phyloP scores from a whole-genome alignment of 371 early-diverging fungal genomes.

The Rhizopus sp. region DNA sequence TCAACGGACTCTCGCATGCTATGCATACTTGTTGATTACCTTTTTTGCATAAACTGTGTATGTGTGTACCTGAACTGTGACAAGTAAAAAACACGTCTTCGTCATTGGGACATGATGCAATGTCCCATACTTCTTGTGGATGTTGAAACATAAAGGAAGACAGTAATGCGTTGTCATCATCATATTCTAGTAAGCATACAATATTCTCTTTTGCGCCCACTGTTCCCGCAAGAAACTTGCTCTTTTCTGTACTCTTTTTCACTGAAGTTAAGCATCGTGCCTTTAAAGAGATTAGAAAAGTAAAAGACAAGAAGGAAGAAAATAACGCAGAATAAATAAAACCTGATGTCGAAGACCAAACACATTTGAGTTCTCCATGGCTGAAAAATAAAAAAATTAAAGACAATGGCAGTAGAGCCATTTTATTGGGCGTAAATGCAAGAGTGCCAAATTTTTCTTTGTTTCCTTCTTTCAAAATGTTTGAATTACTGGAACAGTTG shows the following conservation, averaged over 20 bases:
- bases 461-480: constrained; percentile 12
- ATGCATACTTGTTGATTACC: background rate
- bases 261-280: constrained; percentile 72
- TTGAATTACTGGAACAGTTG: constrained; percentile 20
- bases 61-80: constrained; percentile 50
- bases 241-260: constrained; percentile 63
- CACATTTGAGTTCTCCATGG: constrained; percentile 56
- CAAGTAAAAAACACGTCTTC: constrained; percentile 68
- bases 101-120: constrained; percentile 65
- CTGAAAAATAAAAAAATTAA: background rate
- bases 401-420: background rate
- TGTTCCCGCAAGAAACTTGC: constrained; percentile 79
- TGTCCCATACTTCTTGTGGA: constrained; percentile 70
- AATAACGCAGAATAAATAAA: constrained; percentile 1
- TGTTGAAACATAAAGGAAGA: constrained; percentile 67
- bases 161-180: constrained; percentile 70
- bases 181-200: constrained; percentile 66
- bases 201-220: constrained; percentile 64
- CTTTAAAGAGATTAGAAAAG: constrained; percentile 30
- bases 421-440: background rate
- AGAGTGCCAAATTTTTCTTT: background rate
- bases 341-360: constrained; percentile 76
- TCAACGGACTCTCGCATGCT: constrained; percentile 31
- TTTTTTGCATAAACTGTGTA: background rate
- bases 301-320: background rate